Percentiles rank a stretch among this genome's conserved stretches.
phyloP scores from a whole-genome alignment of 148 eudicot species.

The Euryodendron excelsum region DNA sequence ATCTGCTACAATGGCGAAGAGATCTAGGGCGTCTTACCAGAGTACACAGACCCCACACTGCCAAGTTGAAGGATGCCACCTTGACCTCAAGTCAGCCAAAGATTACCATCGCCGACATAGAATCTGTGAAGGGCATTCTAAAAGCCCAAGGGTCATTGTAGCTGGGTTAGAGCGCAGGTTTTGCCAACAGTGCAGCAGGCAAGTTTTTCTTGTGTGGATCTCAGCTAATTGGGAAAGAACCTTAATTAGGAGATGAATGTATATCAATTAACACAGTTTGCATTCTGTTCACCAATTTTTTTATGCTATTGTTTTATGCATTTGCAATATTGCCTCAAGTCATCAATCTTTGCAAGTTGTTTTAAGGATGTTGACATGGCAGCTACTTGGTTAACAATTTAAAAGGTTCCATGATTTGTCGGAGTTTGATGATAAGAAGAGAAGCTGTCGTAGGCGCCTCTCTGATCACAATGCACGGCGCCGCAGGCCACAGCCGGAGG shows the following conservation, averaged over 20 bases:
- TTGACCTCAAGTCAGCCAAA: slow-evolving; percentile 58
- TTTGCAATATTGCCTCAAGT: background rate
- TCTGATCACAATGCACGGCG: slow-evolving; percentile 90
- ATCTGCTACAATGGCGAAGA: slow-evolving; percentile 30
- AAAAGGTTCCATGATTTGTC: slow-evolving; percentile 72
- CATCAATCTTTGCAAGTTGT: background rate
- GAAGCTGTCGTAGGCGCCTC: slow-evolving; percentile 88
- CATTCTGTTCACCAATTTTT: too few species aligned
- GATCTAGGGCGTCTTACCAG: slow-evolving; percentile 32
- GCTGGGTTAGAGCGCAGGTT: slow-evolving; percentile 62
- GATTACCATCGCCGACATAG: slow-evolving; percentile 67
- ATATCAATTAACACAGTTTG: too few species aligned
- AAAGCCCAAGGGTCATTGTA: slow-evolving; percentile 60
- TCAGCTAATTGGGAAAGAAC: background rate
- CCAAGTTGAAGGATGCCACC: slow-evolving; percentile 65
- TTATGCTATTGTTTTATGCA: background rate
- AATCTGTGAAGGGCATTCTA: slow-evolving; percentile 76
- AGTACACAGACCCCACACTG: slow-evolving; percentile 32
- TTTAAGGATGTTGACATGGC: slow-evolving; percentile 6
- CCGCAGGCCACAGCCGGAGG: slow-evolving; percentile 70
- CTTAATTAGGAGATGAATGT: slow-evolving; percentile 2
- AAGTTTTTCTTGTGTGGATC: slow-evolving; percentile 7
- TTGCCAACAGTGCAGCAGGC: slow-evolving; percentile 91
- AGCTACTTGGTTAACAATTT: background rate
- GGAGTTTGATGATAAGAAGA: slow-evolving; percentile 84